A percentile compares a stretch with the other conserved stretches of the same genome.
These are phyloP conservation scores for Diaporthe ampelina DNA, from an alignment of 2,329 filamentous ascomycete species.

Conservation along the genomic window DNA sequence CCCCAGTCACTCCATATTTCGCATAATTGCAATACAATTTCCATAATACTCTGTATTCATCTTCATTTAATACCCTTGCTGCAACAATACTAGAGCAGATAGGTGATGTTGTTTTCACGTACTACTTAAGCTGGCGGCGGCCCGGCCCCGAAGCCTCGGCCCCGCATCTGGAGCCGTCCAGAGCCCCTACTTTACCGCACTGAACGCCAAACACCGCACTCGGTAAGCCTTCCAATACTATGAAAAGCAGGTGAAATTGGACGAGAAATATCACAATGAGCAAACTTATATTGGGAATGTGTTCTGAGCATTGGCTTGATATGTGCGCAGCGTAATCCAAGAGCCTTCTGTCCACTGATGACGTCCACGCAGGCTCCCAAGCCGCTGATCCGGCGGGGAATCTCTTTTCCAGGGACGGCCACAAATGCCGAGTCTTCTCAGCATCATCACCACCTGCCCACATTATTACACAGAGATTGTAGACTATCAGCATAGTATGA, in stretches of 20 bases:
- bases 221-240: rapidly evolving
- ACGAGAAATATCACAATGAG: background rate
- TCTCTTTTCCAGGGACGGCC: constrained; percentile 19
- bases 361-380: background rate
- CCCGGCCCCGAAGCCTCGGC: background rate
- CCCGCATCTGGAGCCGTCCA: background rate
- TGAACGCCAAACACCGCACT: background rate
- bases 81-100: too few relatives aligned
- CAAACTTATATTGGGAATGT: background rate
- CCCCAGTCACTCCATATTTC: too few relatives aligned
- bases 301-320: background rate
- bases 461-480: background rate
- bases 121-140: background rate
- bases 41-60: too few relatives aligned
- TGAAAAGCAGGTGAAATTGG: background rate
- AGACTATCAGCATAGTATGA: background rate
- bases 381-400: constrained; percentile 26
- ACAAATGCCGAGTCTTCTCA: constrained; percentile 8
- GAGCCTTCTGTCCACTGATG: background rate
- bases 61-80: too few relatives aligned
- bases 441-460: background rate
- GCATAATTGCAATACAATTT: too few relatives aligned
- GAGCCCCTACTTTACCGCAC: too few relatives aligned
- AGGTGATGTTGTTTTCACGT: too few relatives aligned
- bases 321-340: background rate